phyloP scores from a whole-genome alignment of 1,284 basidiomycete species.

The Ustilago curta region DNA sequence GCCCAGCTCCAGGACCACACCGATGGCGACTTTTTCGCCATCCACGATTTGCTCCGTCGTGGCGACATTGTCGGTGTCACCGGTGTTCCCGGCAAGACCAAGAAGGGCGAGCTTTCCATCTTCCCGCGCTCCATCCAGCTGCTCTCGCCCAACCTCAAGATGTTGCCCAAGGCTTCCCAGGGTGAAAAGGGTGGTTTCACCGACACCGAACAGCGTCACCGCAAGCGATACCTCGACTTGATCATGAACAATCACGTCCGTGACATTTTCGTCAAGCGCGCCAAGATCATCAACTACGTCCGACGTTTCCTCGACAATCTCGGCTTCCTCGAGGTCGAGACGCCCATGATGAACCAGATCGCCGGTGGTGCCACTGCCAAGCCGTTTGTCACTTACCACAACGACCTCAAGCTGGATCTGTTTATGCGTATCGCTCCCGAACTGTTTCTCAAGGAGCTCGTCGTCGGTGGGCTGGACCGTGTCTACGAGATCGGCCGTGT shows the following conservation, averaged over 20 bases:
- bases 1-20: constrained; percentile 82
- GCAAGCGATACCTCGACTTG: constrained; percentile 98
- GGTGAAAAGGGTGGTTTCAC: constrained; percentile 74
- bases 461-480: constrained; percentile 95
- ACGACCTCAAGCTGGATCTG: constrained; percentile 96
- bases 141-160: constrained; percentile 94
- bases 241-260: constrained; percentile 94
- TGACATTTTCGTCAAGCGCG: constrained; percentile 88
- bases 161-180: constrained; percentile 75
- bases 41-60: constrained; percentile 89
- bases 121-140: constrained; percentile 84
- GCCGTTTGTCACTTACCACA: constrained; percentile 98
- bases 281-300: constrained; percentile 73
- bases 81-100: constrained; percentile 89
- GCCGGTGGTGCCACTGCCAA: constrained; percentile 98
- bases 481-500: constrained; percentile 99
- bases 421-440: constrained; percentile 98
- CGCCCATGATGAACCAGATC: constrained; percentile 96
- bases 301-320: constrained; percentile 89
- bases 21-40: constrained; percentile 75
- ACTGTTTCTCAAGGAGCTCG: constrained; percentile 96
- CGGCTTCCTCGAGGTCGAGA: constrained; percentile 99
- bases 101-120: constrained; percentile 96
- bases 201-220: constrained; percentile 95
- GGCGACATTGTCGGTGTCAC: constrained; percentile 95